Percentiles rank a stretch among this genome's conserved stretches.
Conservation (phyloP, 768 basidiomycete genomes). For the Auriscalpium vulgare region DNA sequence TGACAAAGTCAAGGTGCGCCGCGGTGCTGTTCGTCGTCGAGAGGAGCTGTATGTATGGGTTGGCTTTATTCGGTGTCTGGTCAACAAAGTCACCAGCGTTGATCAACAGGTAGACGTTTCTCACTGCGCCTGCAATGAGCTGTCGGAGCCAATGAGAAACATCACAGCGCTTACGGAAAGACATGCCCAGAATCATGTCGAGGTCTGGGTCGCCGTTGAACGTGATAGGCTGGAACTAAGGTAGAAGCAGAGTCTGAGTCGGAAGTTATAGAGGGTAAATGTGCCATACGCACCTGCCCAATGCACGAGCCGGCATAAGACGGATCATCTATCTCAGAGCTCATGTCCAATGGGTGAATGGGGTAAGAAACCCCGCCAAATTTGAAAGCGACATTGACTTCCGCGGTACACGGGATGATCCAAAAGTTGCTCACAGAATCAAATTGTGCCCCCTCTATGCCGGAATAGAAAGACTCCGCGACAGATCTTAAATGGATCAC, state of each 20-base stretch:
- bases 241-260: neutral
- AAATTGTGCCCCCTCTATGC: slow-evolving; percentile 43
- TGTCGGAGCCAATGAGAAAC: neutral
- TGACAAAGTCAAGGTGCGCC: neutral
- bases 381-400: slow-evolving; percentile 58
- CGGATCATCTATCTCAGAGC: slow-evolving; percentile 2
- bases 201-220: slow-evolving; percentile 41
- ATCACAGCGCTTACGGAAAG: slow-evolving; percentile 40
- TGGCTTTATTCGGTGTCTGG: slow-evolving; percentile 25
- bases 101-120: slow-evolving; percentile 56
- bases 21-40: neutral
- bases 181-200: slow-evolving; percentile 68
- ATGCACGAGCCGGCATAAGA: slow-evolving; percentile 24
- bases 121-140: slow-evolving; percentile 32
- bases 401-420: slow-evolving; percentile 53
- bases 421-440: slow-evolving; percentile 42
- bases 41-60: neutral
- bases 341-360: slow-evolving; percentile 57
- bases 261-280: slow-evolving; percentile 6
- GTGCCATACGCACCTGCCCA: slow-evolving; percentile 31
- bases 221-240: slow-evolving; percentile 62
- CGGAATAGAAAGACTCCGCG: slow-evolving; percentile 52
- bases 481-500: slow-evolving; percentile 28
- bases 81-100: slow-evolving; percentile 57
- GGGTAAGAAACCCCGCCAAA: slow-evolving; percentile 50